Evolutionary conservation across 257 asterid species (phyloP).

Genomic region (Rubia yunnanensis): DNA sequence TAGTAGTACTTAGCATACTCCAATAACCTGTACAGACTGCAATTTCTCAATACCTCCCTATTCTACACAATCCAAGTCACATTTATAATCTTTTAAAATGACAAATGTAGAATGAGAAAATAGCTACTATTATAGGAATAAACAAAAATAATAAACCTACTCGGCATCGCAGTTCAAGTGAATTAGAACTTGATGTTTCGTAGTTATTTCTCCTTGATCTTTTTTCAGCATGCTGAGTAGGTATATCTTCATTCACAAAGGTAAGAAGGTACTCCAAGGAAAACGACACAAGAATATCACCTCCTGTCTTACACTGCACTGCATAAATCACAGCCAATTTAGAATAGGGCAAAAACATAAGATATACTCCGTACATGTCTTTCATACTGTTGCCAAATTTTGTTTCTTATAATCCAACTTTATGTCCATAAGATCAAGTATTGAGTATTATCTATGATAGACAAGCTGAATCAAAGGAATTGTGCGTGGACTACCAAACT

Average conservation of each 20-base stretch:
- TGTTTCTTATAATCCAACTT: not conserved
- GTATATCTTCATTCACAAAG: slow-evolving; percentile 22
- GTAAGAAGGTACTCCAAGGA: slow-evolving; percentile 46
- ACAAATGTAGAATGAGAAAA: not conserved
- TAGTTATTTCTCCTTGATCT: slow-evolving; percentile 32
- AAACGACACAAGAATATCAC: slow-evolving; percentile 25
- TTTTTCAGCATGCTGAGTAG: slow-evolving; percentile 30
- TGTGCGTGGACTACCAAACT: not conserved
- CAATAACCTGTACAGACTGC: not conserved
- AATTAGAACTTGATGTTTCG: slow-evolving; percentile 38
- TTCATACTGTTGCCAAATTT: not conserved
- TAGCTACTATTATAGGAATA: not conserved
- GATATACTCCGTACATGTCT: not conserved
- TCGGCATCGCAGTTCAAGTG: slow-evolving; percentile 44
- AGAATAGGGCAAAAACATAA: not conserved
- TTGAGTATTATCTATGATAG: not conserved
- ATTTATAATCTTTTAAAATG: not conserved
- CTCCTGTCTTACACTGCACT: slow-evolving; percentile 59
- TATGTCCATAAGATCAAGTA: not conserved
- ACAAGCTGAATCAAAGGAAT: not conserved
- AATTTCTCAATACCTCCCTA: not conserved
- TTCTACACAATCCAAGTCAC: not conserved
- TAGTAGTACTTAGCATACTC: not conserved
- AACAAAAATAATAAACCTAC: slow-evolving; percentile 33
- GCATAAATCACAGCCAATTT: slow-evolving; percentile 20